phyloP scores from a whole-genome alignment of 2,329 filamentous ascomycete species.

The Penicillium sp. region DNA sequence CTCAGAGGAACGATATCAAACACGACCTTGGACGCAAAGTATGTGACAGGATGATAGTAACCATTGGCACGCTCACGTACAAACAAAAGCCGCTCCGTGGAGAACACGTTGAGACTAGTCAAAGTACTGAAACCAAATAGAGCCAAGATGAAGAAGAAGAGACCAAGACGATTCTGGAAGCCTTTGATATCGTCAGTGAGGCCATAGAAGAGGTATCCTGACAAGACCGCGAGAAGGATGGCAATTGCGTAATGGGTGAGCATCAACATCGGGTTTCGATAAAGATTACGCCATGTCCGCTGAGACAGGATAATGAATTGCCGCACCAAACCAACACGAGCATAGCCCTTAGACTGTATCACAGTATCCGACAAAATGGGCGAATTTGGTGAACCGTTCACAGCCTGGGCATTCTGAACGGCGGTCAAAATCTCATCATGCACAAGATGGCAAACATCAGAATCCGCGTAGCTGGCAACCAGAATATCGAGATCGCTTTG shows the following conservation, averaged over 20 bases:
- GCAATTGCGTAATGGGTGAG: constrained; percentile 97
- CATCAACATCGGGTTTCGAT: constrained; percentile 97
- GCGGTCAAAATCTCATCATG: constrained; percentile 75
- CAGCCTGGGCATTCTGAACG: constrained; percentile 61
- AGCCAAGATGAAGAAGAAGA: constrained; percentile 96
- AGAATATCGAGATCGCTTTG: constrained; percentile 80
- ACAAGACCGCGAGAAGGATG: constrained; percentile 88
- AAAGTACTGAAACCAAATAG: constrained; percentile 96
- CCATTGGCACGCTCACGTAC: constrained; percentile 92
- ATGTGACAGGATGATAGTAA: constrained; percentile 90
- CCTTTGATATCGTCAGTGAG: constrained; percentile 93
- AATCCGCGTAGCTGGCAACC: constrained; percentile 71
- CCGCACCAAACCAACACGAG: constrained; percentile 71
- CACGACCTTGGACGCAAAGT: constrained; percentile 94
- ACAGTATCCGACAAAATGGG: constrained; percentile 52
- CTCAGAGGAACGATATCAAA: constrained; percentile 96
- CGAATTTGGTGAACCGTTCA: constrained; percentile 64
- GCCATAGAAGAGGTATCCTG: constrained; percentile 93
- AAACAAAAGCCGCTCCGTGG: constrained; percentile 84
- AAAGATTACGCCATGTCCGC: constrained; percentile 94
- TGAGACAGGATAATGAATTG: constrained; percentile 89
- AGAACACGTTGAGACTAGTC: constrained; percentile 90
- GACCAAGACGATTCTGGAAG: constrained; percentile 93
- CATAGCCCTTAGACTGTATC: constrained; percentile 73
- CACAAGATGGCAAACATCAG: constrained; percentile 71